Evolutionary conservation across 495 filamentous ascomycete species (phyloP), one percentile per base, ranked within the genome.

Genomic region (Oleoguttula mirabilis): DNA sequence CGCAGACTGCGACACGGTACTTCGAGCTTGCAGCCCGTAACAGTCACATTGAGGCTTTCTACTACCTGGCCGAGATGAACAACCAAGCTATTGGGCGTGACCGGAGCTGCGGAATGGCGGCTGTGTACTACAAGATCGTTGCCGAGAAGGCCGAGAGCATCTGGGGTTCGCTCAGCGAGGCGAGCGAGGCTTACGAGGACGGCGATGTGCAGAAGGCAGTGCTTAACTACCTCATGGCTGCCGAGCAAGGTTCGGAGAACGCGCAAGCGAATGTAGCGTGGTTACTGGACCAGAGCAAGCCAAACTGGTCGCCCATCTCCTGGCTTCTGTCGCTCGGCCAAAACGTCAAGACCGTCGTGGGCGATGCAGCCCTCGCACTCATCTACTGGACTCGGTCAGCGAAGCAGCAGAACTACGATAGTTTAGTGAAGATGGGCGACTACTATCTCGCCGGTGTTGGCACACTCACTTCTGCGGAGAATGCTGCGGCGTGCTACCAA

Each of bases 331-430:
- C 35, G 10, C 52, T 50, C 41, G 48, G 28, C 31, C 43, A 39
- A 48, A 55, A 21, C 34, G 50, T 45, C 19, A 45, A 32, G 25
- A 12, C 28, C 19, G 23, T 28, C 10, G 14, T 48, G 1, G 45
- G 32, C 21, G 84, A 93, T 57, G 71, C 83, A 0, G 65, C 72
- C 0, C 69, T 95, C 1, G 88, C 90, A 2, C 66, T 99, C 36
- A 83, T 93, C 22, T 90, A 92, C 63, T 99, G 88, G 88, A 95
- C 90, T 3, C 80, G 90, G 23, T 94, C 88, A 3, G 83, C 90
- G 0, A 88, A 87, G 54, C 90, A 99, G 58, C 70, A 75, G 12
- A 99, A 96, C 51, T 82, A 92, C 39, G 90, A 99, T 62, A 84
- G 85, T 0, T 64, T 94, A 48, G 80, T 99, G 27, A 99, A 96